These are phyloP conservation scores for Solanum chacoense DNA, from an alignment of 305 asterid species.

Conservation along the genomic window DNA sequence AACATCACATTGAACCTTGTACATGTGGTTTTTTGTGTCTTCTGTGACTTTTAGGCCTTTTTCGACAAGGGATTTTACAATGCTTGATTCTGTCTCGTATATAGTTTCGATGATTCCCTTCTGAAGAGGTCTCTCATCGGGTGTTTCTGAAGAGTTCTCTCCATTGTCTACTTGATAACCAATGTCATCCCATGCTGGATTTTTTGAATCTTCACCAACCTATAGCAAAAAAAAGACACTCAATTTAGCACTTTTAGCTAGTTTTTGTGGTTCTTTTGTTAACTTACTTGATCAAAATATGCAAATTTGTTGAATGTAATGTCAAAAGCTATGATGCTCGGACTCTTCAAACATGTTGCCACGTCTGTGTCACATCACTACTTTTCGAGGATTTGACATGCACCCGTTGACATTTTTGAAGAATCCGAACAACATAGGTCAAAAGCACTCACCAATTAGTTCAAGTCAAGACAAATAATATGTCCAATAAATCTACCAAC, in stretches of 20 bases:
- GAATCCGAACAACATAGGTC: neutral
- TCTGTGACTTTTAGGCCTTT: constrained; percentile 43
- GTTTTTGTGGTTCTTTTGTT: neutral
- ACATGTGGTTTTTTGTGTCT: constrained; percentile 10
- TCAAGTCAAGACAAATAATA: neutral
- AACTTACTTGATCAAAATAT: neutral
- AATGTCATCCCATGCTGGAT: constrained; percentile 69
- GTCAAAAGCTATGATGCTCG: neutral
- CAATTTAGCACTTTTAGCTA: neutral
- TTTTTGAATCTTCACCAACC: constrained; percentile 48
- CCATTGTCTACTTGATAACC: constrained; percentile 43
- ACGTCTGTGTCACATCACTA: neutral
- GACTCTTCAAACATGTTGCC: neutral
- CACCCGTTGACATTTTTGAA: neutral
- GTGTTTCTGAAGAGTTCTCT: neutral
- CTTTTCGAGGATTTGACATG: neutral
- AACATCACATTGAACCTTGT: constrained; percentile 54
- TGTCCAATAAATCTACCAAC: neutral
- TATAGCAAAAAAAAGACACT: neutral
- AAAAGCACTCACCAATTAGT: neutral
- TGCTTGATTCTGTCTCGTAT: constrained; percentile 30
- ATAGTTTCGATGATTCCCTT: constrained; percentile 59
- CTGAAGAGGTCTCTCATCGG: constrained; percentile 42
- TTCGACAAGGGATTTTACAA: constrained; percentile 22
- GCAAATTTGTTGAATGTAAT: neutral